These are phyloP conservation scores for Microstegium vimineum DNA, from an alignment of 176 grass and related monocot species.

Conservation along the genomic window DNA sequence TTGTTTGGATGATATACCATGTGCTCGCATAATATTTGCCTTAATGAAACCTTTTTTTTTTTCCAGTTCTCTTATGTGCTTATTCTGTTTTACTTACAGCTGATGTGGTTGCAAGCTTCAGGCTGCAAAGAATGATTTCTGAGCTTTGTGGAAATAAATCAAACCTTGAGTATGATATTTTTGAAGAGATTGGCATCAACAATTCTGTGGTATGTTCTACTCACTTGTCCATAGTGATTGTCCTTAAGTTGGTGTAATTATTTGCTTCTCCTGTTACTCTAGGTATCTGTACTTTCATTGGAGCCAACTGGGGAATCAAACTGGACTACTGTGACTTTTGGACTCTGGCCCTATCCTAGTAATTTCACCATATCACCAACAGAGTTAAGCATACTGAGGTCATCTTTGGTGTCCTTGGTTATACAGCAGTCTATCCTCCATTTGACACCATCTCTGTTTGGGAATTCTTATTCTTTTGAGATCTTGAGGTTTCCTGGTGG, in stretches of 20 bases:
- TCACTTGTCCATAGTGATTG: not conserved
- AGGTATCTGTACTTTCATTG: constrained; percentile 61
- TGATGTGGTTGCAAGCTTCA: constrained; percentile 70
- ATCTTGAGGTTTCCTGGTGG: constrained; percentile 66
- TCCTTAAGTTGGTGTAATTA: not conserved
- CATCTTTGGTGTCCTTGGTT: constrained; percentile 60
- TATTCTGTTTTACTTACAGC: constrained; percentile 41
- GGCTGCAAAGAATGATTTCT: constrained; percentile 49
- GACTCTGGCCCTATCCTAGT: constrained; percentile 71
- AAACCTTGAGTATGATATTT: constrained; percentile 76
- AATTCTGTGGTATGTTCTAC: constrained; percentile 49
- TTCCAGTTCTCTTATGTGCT: not conserved
- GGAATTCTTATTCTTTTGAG: constrained; percentile 64
- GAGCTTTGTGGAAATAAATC: constrained; percentile 50
- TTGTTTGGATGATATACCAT: not conserved
- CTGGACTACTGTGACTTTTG: constrained; percentile 60
- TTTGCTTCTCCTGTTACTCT: constrained; percentile 15
- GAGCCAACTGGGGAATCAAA: constrained; percentile 54
- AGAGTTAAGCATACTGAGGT: constrained; percentile 55
- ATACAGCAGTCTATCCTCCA: constrained; percentile 56
- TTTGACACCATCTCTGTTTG: constrained; percentile 69
- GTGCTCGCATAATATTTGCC: not conserved
- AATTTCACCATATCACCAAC: constrained; percentile 58
- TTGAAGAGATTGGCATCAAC: constrained; percentile 67
- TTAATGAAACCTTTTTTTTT: not conserved